These are phyloP conservation scores for Aegilops tauschii DNA, from an alignment of 176 grass and related monocot genomes.

Conservation along the genomic window DNA sequence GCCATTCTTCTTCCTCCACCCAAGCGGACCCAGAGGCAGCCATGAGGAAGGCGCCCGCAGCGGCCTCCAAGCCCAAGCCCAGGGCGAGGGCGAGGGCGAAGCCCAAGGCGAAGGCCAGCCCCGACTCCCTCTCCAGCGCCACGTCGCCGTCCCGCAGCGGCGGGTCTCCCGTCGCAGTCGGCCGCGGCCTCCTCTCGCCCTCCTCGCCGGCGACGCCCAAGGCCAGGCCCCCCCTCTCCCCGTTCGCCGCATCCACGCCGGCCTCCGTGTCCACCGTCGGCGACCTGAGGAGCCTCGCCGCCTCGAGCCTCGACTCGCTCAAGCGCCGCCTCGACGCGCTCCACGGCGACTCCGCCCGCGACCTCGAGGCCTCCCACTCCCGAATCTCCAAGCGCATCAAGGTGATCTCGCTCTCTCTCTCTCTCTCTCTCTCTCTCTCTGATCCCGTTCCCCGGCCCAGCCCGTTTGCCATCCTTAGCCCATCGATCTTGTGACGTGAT, in stretches of 20 bases:
- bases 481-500: neutral
- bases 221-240: conserved; percentile 2
- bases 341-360: conserved; percentile 30
- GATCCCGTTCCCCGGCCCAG: neutral
- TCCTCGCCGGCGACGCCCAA: conserved; percentile 21
- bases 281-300: conserved; percentile 45
- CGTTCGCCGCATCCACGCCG: neutral
- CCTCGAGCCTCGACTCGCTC: conserved; percentile 44
- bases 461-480: no score
- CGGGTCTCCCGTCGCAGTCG: no score
- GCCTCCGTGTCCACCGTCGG: conserved; percentile 15
- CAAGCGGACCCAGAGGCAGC: neutral
- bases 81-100: neutral
- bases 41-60: conserved; percentile 28
- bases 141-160: no score
- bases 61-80: conserved; percentile 1
- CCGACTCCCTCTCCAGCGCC: no score
- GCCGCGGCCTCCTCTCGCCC: conserved; percentile 1
- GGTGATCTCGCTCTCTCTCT: neutral
- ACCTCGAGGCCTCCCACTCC: conserved; percentile 44
- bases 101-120: conserved; percentile 13
- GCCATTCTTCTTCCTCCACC: neutral
- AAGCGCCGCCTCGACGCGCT: conserved; percentile 50
- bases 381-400: conserved; percentile 70
- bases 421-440: neutral